Evolutionary conservation across 495 filamentous ascomycete species (phyloP), one percentile per base, ranked within the genome.

Genomic region (Rostrohypoxylon terebratum): DNA sequence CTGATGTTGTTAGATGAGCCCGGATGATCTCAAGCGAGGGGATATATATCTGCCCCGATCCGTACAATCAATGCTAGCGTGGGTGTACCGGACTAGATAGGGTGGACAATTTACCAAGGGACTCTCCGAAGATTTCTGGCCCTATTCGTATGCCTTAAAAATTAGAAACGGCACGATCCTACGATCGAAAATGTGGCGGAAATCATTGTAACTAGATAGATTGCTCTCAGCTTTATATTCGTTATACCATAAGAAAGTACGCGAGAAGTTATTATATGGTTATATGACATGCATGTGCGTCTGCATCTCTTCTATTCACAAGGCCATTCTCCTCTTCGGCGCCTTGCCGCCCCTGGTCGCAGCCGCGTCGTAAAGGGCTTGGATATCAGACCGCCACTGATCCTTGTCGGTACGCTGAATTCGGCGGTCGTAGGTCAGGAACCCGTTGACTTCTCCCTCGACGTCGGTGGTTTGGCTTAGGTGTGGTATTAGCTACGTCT

Each of bases 381-480:
- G 70, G 44, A 91, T 89, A 76, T 91, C 90, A 2, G 63, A 73
- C 63, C 81, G 82, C 90, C 90, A 91, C 79, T 89, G 87, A 38
- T 76, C 74, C 66, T 80, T 80, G 74, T 91, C 79, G 2, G 86
- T 82, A 18, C 89, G 80, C 60, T 86, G 75, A 0, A 91, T 21
- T 57, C 62, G 77, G 2, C 90, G 87, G 78, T 92, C 90, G 63
- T 91, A 91, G 1, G 89, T 91, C 66, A 90, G 77, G 61, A 92
- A 75, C 4, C 90, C 90, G 70, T 92, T 92, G 50, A 91, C 87
- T 77, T 92, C 90, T n/a, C 89, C 89, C 76, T 92, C 90, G 9
- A 92, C 89, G 72, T 92, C 90, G 0, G 89, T 90, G 0, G 90
- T 91, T 76, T 92, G 90, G 14, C 90, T 91, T 80, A 0, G 23